These are phyloP conservation scores for Hexamita inflata DNA, from an alignment of 208 protist genomes.

Conservation along the genomic window DNA sequence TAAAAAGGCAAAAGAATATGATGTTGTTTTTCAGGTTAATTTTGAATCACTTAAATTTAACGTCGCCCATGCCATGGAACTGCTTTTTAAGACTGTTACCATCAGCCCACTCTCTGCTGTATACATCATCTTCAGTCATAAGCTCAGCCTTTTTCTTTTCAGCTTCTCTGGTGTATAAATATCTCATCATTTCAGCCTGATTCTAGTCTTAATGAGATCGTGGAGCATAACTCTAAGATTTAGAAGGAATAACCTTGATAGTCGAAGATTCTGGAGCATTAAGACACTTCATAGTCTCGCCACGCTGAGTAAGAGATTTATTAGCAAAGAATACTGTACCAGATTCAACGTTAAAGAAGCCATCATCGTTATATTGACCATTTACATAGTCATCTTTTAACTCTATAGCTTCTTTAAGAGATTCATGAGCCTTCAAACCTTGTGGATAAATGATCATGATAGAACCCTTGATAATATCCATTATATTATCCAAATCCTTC, in stretches of 20 bases:
- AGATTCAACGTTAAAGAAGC: slow-evolving; percentile 10
- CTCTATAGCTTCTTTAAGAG: not conserved
- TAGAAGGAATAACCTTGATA: slow-evolving; percentile 4
- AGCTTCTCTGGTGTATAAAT: not conserved
- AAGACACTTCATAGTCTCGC: not conserved
- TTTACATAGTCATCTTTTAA: not conserved
- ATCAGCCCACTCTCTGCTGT: not conserved
- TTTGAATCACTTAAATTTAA: too few species aligned
- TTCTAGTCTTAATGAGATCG: not conserved
- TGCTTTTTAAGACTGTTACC: not conserved
- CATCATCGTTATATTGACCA: not conserved
- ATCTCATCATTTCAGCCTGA: slow-evolving; percentile 11
- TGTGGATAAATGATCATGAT: not conserved
- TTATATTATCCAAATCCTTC: not conserved
- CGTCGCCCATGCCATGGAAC: not conserved
- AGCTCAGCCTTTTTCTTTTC: slow-evolving; percentile 8
- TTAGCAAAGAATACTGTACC: slow-evolving; percentile 12
- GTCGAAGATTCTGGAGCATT: not conserved
- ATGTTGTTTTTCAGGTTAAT: too few species aligned
- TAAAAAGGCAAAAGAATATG: too few species aligned
- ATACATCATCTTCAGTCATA: slow-evolving; percentile 12
- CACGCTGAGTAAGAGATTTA: not conserved
- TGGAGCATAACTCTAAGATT: not conserved
- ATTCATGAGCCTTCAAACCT: not conserved
- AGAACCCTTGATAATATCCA: not conserved